These are phyloP conservation scores for Albophoma yamanashiensis DNA, from an alignment of 2,329 filamentous ascomycete genomes.

Conservation along the genomic window DNA sequence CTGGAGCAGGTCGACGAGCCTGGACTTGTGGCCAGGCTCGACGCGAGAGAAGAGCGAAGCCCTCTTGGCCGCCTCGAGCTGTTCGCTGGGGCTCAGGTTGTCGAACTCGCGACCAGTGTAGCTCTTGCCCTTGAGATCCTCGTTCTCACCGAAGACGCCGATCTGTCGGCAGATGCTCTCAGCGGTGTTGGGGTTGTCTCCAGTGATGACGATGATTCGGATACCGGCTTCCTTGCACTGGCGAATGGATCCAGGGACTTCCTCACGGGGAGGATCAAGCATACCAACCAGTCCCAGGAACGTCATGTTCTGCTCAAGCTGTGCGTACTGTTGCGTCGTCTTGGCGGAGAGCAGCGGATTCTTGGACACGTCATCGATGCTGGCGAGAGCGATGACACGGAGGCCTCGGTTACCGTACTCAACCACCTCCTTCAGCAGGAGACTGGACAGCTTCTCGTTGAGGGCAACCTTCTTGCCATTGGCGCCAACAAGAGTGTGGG, in stretches of 20 bases:
- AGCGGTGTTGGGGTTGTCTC: conserved; percentile 94
- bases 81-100: conserved; percentile 63
- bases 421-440: conserved; percentile 70
- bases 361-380: conserved; percentile 62
- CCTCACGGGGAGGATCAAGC: conserved; percentile 90
- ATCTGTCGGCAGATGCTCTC: conserved; percentile 98
- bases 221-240: conserved; percentile 92
- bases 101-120: conserved; percentile 95
- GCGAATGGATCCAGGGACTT: conserved; percentile 75
- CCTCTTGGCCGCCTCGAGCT: conserved; percentile 72
- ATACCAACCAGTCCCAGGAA: conserved; percentile 89
- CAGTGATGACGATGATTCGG: conserved; percentile 93
- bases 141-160: conserved; percentile 73
- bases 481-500: conserved; percentile 65
- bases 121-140: conserved; percentile 84
- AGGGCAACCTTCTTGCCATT: conserved; percentile 70
- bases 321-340: conserved; percentile 70
- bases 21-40: conserved; percentile 94
- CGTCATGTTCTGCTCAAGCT: conserved; percentile 90
- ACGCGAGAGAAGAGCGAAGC: conserved; percentile 94
- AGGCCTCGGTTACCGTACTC: conserved; percentile 88
- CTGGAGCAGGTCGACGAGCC: conserved; percentile 91
- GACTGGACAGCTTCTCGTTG: conserved; percentile 53
- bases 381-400: conserved; percentile 88
- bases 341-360: conserved; percentile 68